Evolutionary conservation across 768 basidiomycete genomes (phyloP), one percentile per base, ranked within the genome.

Genomic region (Leccinum rimulosum): DNA sequence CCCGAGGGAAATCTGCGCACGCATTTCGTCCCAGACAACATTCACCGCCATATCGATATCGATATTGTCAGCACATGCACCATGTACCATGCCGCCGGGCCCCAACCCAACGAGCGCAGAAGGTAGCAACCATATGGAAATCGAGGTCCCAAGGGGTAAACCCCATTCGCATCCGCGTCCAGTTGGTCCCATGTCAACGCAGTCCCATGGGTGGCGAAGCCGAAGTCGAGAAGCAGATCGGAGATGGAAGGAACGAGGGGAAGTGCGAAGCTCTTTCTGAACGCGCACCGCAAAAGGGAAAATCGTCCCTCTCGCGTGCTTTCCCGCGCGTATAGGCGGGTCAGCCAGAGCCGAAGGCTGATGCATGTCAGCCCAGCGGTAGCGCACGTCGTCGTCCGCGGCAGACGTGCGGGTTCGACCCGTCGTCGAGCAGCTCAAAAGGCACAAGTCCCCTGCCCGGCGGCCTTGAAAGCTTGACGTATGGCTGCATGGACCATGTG

Each of bases 221-320:
- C 57, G 66, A 66, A 66, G 61, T 28, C 3, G 49, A 66, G 66
- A 67, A 68, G 66, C 57, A 57, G 58, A 69, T 69, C 67, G 57
- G 64, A 66, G 60, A 64, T 60, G 62, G 64, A 66, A 58, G 67
- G 31, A 12, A 57, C n/a, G 17, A 61, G 50, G 63, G 43, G 54
- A 35, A 55, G 48, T 19, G 59, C 40, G 56, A 64, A 57, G 55
- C 62, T 52, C 45, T 60, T 60, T 52, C 55, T 45, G 62, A 57
- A 54, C 43, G 14, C 52, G 25, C 56, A 3, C 49, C 54, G 28
- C 40, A 64, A 66, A 64, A 9, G 61, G 64, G 30, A 52, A 61
- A 19, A 65, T 55, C 60, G 50, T 55, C 61, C n/a, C 62, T 54
- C 40, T 38, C 6, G 50, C 17, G 27, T 40, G 35, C 59, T 54